Conservation (phyloP, 1,284 basidiomycete species). For the Boletus semigastroideus region DNA sequence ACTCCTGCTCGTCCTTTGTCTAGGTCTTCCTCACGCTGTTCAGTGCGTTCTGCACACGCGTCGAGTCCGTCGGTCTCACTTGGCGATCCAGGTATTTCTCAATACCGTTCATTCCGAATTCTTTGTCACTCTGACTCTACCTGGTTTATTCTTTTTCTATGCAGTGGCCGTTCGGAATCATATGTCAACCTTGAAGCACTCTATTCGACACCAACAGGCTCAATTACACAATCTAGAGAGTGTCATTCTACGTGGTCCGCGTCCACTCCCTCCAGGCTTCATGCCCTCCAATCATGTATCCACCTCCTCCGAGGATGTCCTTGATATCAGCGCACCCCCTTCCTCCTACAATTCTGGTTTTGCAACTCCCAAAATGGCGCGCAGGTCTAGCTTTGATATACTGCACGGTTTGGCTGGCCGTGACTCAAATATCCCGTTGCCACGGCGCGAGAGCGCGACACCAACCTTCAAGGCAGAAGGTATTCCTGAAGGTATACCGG, state of each 20-base stretch:
- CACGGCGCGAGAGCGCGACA: slow-evolving; percentile 46
- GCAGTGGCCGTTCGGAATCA: slow-evolving; percentile 69
- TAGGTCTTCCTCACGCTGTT: slow-evolving; percentile 59
- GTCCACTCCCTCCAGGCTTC: slow-evolving; percentile 50
- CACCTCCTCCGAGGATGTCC: slow-evolving; percentile 36
- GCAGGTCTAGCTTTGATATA: slow-evolving; percentile 70
- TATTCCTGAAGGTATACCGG: slow-evolving; percentile 71
- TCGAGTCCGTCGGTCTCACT: slow-evolving; percentile 51
- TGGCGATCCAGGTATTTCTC: slow-evolving; percentile 56
- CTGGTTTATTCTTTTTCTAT: slow-evolving; percentile 31
- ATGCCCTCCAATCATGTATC: slow-evolving; percentile 34
- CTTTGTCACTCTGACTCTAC: slow-evolving; percentile 25
- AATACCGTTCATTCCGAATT: slow-evolving; percentile 20
- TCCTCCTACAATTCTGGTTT: slow-evolving; percentile 35
- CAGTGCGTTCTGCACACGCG: slow-evolving; percentile 47
- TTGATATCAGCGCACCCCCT: slow-evolving; percentile 39
- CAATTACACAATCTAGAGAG: slow-evolving; percentile 67
- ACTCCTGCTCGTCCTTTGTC: slow-evolving; percentile 42
- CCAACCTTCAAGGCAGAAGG: slow-evolving; percentile 46
- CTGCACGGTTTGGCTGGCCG: slow-evolving; percentile 67
- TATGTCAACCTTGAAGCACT: slow-evolving; percentile 73
- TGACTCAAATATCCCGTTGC: slow-evolving; percentile 70
- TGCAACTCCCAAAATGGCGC: slow-evolving; percentile 46
- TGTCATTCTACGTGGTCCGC: slow-evolving; percentile 59
- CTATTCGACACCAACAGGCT: slow-evolving; percentile 74